A percentile compares a stretch with the other conserved stretches of the same genome.
phyloP scores from a whole-genome alignment of 2,329 filamentous ascomycete species.

The Trichoderma oligosporum region DNA sequence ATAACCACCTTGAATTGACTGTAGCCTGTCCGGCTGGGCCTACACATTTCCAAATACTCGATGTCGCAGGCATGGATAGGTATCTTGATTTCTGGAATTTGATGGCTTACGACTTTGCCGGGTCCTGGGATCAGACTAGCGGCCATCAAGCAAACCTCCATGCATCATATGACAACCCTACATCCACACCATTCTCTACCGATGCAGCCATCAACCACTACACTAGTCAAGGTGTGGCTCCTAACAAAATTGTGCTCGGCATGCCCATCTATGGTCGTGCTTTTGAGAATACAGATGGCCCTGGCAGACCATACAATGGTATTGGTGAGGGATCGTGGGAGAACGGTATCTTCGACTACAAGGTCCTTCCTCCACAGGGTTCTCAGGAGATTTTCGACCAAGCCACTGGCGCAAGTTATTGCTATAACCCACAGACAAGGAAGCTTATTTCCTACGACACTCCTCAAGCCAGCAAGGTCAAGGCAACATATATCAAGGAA shows the following conservation, averaged over 20 bases:
- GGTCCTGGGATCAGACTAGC: conserved; percentile 68
- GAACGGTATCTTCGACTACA: conserved; percentile 82
- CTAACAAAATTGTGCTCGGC: conserved; percentile 76
- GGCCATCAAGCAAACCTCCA: conserved; percentile 82
- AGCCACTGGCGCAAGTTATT: conserved; percentile 68
- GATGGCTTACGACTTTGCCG: conserved; percentile 88
- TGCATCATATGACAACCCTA: conserved; percentile 52
- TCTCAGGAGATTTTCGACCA: conserved; percentile 62
- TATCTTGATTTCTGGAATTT: conserved; percentile 73
- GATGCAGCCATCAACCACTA: conserved; percentile 68
- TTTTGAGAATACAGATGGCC: conserved; percentile 74
- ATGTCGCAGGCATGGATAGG: conserved; percentile 60
- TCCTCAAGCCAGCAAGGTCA: conserved; percentile 60
- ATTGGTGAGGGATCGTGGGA: conserved; percentile 82
- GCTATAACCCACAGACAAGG: conserved; percentile 60
- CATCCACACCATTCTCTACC: conserved; percentile 74
- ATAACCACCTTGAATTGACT: conserved; percentile 59
- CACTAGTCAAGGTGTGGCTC: conserved; percentile 56
- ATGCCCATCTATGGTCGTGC: conserved; percentile 91
- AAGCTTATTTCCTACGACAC: conserved; percentile 80
- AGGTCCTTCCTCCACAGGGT: conserved; percentile 68
- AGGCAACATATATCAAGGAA: conserved; percentile 67
- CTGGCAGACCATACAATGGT: conserved; percentile 65
- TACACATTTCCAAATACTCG: conserved; percentile 59
- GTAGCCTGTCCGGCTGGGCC: conserved; percentile 62